Evolutionary conservation across 2,329 filamentous ascomycete genomes (phyloP).

Genomic region (Arthrocladium fulminans): DNA sequence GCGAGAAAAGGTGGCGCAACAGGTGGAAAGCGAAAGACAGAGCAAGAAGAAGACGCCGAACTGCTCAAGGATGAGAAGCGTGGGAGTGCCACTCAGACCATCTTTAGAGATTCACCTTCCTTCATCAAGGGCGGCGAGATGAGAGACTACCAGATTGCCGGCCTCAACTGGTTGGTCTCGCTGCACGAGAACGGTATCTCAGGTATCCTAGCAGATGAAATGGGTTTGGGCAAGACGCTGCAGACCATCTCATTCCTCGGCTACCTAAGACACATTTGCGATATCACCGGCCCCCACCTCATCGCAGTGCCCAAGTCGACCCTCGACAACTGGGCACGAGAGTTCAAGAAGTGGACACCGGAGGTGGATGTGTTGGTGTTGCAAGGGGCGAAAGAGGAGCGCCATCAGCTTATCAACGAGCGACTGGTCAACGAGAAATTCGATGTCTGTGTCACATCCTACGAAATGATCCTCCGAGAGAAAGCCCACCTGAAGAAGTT

Average conservation of each 20-base stretch:
- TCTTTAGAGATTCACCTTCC: conserved; percentile 88
- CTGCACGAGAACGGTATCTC: conserved; percentile 98
- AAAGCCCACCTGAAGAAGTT: conserved; percentile 95
- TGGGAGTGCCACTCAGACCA: conserved; percentile 73
- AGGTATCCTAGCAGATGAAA: conserved; percentile 94
- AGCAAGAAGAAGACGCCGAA: conserved; percentile 96
- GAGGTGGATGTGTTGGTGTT: conserved; percentile 90
- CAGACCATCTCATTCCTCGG: conserved; percentile 96
- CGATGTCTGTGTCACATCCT: conserved; percentile 95
- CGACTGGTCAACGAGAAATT: conserved; percentile 91
- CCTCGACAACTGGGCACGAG: conserved; percentile 94
- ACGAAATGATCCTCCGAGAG: conserved; percentile 96
- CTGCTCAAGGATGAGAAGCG: conserved; percentile 75
- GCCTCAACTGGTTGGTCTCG: conserved; percentile 95
- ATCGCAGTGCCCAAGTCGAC: conserved; percentile 94
- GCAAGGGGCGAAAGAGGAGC: conserved; percentile 91
- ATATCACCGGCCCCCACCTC: conserved; percentile 82
- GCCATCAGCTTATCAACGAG: conserved; percentile 77
- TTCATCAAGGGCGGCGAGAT: conserved; percentile 77
- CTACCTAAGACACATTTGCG: conserved; percentile 83
- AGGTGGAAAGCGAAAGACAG: conserved; percentile 75
- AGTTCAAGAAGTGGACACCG: conserved; percentile 89
- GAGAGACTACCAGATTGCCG: conserved; percentile 93
- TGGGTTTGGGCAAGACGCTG: conserved; percentile 95
- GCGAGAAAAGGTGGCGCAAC: conserved; percentile 72